Conservation (phyloP, 768 basidiomycete genomes). For the Chalciporus chontae region DNA sequence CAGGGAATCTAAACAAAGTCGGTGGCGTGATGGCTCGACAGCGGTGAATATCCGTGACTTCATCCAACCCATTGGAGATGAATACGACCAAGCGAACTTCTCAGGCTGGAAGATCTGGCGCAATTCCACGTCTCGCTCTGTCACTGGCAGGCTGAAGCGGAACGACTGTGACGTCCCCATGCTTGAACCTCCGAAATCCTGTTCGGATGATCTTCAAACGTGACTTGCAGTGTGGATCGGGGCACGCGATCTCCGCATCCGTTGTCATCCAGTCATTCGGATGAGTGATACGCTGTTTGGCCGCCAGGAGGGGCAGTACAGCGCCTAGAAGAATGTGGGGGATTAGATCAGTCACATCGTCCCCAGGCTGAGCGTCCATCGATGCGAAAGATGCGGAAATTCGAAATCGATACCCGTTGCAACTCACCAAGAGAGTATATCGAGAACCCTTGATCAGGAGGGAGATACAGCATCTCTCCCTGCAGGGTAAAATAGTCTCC, state of each 20-base stretch:
- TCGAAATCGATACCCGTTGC: background rate
- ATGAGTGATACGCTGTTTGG: conserved; percentile 57
- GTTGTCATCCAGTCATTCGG: conserved; percentile 67
- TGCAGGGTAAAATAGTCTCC: conserved; percentile 62
- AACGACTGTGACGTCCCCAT: conserved; percentile 52
- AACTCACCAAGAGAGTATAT: conserved; percentile 59
- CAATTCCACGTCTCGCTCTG: background rate
- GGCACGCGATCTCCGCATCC: conserved; percentile 62
- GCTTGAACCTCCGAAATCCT: conserved; percentile 50
- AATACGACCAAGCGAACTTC: too few relatives aligned
- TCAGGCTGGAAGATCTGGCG: too few relatives aligned
- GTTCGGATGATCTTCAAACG: conserved; percentile 49
- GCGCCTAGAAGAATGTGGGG: conserved; percentile 43
- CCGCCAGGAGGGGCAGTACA: conserved; percentile 62
- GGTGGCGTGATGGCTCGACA: too few relatives aligned
- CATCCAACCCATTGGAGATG: too few relatives aligned
- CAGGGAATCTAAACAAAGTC: too few relatives aligned
- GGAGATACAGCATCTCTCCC: conserved; percentile 62
- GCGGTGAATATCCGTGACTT: too few relatives aligned
- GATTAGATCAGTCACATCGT: background rate
- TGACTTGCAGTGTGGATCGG: conserved; percentile 63
- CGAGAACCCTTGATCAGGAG: conserved; percentile 61
- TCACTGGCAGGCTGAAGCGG: conserved; percentile 17
- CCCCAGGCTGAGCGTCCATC: too few relatives aligned
- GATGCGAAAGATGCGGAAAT: background rate